These are phyloP conservation scores for Vitis vinifera DNA, from an alignment of 164 flowering plant genomes.

Conservation along the genomic window ASM3070453v1 NC_081812.1:13951501-13952000, in stretches of 20 bases:
- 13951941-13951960: constrained; percentile 74
- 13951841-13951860: constrained; percentile 67
- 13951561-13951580: constrained; percentile 35
- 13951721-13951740: constrained; percentile 61
- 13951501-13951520: constrained; percentile 46
- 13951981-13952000: constrained; percentile 28
- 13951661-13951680: constrained; percentile 74
- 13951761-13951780: constrained; percentile 60
- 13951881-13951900: constrained; percentile 56
- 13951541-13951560: constrained; percentile 82
- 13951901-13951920: constrained; percentile 75
- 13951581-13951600: constrained; percentile 17
- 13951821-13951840: constrained; percentile 72
- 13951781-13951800: constrained; percentile 83
- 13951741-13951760: constrained; percentile 53
- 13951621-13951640: neutral
- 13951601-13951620: neutral
- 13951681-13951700: constrained; percentile 75
- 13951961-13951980: constrained; percentile 62
- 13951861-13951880: constrained; percentile 61
- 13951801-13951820: constrained; percentile 77
- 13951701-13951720: constrained; percentile 59
- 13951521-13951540: constrained; percentile 58
- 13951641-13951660: constrained; percentile 42
- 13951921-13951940: constrained; percentile 54